Conservation (phyloP, 495 filamentous ascomycete genomes). For the Apiosordaria backusii region DNA sequence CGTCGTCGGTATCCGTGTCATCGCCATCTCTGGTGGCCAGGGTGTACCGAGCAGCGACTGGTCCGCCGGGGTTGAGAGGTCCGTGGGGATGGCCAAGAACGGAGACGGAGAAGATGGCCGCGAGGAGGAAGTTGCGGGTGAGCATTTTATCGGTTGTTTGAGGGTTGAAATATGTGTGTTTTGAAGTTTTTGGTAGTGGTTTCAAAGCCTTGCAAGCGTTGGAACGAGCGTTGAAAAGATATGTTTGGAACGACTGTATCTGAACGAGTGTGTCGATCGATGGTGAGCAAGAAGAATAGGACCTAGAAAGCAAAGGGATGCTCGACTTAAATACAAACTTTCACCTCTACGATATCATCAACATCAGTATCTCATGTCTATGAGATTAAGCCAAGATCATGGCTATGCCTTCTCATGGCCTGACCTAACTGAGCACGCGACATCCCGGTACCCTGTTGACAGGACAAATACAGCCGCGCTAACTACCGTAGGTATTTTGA, state of each 20-base stretch:
- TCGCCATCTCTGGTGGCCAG: neutral
- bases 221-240: neutral
- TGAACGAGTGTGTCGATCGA: neutral
- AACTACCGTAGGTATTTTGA: neutral
- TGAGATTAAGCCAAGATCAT: neutral
- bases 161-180: neutral
- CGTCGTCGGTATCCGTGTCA: neutral
- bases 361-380: neutral
- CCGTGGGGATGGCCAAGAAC: neutral
- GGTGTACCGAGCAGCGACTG: neutral
- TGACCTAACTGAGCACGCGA: neutral
- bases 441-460: neutral
- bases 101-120: neutral
- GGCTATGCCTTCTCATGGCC: neutral
- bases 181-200: neutral
- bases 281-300: neutral
- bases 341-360: neutral
- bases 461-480: neutral
- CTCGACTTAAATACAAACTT: neutral
- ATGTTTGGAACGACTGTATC: neutral
- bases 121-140: neutral
- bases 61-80: neutral
- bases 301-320: neutral
- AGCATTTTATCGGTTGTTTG: neutral
- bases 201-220: neutral